Evolutionary conservation across 768 basidiomycete species (phyloP).

Genomic region (Psilocybe tampanensis): DNA sequence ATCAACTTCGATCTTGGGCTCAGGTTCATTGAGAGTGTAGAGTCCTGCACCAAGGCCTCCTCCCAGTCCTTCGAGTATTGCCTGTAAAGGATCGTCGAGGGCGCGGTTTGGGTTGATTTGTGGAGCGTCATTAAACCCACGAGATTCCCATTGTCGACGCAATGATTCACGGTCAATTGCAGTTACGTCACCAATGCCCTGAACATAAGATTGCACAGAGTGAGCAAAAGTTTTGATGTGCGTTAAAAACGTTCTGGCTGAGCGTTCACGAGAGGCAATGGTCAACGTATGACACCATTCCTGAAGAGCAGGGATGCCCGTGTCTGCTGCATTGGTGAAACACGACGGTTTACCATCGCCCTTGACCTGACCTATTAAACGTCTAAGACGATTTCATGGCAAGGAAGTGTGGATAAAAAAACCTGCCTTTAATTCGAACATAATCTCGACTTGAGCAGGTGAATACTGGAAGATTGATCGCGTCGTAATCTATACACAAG

Average conservation of each 20-base stretch:
- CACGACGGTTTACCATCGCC: slow-evolving; percentile 62
- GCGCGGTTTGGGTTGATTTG: background rate
- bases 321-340: slow-evolving; percentile 54
- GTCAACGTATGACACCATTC: slow-evolving; percentile 61
- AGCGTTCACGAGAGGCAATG: slow-evolving; percentile 51
- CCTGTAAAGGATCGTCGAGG: slow-evolving; percentile 37
- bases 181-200: slow-evolving; percentile 55
- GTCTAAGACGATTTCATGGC: background rate
- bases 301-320: slow-evolving; percentile 58
- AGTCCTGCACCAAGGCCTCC: slow-evolving; percentile 29
- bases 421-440: slow-evolving; percentile 51
- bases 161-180: slow-evolving; percentile 49
- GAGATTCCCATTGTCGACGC: slow-evolving; percentile 55
- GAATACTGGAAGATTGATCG: slow-evolving; percentile 64
- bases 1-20: slow-evolving; percentile 42
- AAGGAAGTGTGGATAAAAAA: background rate
- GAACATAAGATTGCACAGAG: slow-evolving; percentile 48
- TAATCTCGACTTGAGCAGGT: slow-evolving; percentile 65
- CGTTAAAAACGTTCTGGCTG: slow-evolving; percentile 43
- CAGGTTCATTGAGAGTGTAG: slow-evolving; percentile 35
- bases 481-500: slow-evolving; percentile 50
- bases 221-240: slow-evolving; percentile 52
- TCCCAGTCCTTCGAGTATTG: slow-evolving; percentile 30
- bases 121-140: slow-evolving; percentile 22
- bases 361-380: slow-evolving; percentile 52